Evolutionary conservation across 2,329 filamentous ascomycete genomes (phyloP).

Genomic region (Cyphellophora attinorum): DNA sequence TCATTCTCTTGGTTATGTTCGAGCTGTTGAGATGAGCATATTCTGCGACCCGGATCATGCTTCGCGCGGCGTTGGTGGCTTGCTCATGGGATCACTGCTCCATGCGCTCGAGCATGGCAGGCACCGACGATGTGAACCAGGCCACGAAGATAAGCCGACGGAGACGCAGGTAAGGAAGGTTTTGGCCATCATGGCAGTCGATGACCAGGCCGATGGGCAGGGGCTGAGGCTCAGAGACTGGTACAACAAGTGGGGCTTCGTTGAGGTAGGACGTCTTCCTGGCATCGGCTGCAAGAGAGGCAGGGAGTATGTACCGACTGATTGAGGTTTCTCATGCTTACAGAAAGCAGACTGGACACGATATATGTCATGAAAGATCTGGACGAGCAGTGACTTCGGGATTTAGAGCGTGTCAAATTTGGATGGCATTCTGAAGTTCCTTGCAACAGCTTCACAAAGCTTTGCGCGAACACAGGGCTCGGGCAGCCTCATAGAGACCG

Average conservation of each 20-base stretch:
- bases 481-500: too few relatives aligned
- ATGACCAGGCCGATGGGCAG: conserved; percentile 22
- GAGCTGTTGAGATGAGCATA: conserved; percentile 30
- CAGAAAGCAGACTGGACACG: neutral
- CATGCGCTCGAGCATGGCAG: conserved; percentile 19
- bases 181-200: conserved; percentile 29
- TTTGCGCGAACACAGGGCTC: too few relatives aligned
- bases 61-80: conserved; percentile 23
- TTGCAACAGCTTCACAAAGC: too few relatives aligned
- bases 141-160: conserved; percentile 8
- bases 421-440: too few relatives aligned
- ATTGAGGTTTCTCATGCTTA: neutral
- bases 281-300: conserved; percentile 29
- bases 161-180: conserved; percentile 21
- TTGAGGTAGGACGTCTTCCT: conserved; percentile 27
- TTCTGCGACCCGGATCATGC: conserved; percentile 28
- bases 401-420: too few relatives aligned
- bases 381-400: too few relatives aligned
- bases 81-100: conserved; percentile 23
- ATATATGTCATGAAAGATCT: conserved; percentile 1
- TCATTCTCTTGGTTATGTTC: conserved; percentile 26
- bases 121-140: conserved; percentile 16
- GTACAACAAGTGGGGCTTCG: conserved; percentile 28
- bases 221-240: conserved; percentile 27
- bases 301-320: conserved; percentile 23